A percentile compares a stretch with the other conserved stretches of the same genome.
These are phyloP conservation scores for Kodamaea laetipori DNA, from an alignment of 805 yeast genomes.

Conservation along the genomic window DNA sequence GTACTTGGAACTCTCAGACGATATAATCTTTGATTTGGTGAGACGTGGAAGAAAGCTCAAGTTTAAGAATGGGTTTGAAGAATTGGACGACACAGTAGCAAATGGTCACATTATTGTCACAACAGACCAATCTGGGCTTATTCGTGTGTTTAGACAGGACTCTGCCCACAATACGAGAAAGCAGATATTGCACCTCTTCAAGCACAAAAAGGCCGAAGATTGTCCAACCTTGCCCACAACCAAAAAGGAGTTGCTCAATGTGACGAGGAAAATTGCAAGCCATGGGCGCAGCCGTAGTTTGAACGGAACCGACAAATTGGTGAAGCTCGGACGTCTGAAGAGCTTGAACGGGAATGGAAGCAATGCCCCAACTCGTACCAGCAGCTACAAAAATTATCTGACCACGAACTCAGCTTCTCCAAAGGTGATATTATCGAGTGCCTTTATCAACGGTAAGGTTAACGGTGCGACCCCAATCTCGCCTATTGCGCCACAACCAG, in stretches of 20 bases:
- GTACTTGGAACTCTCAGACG: conserved; percentile 71
- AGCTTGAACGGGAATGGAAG: not conserved
- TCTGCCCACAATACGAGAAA: conserved; percentile 51
- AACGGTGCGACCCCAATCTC: not conserved
- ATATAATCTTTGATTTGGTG: conserved; percentile 68
- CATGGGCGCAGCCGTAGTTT: conserved; percentile 5
- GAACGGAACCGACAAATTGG: not conserved
- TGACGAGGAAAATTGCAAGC: not conserved
- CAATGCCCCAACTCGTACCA: not conserved
- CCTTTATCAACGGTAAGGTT: conserved; percentile 6
- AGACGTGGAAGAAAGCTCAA: conserved; percentile 24
- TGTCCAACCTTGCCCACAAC: not conserved
- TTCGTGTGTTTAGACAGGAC: conserved; percentile 81
- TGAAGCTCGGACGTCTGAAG: conserved; percentile 4
- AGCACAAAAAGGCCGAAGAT: conserved; percentile 4
- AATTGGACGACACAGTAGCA: conserved; percentile 14
- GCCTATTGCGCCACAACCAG: not conserved
- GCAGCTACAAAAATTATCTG: not conserved
- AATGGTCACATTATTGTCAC: conserved; percentile 64
- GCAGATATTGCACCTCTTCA: conserved; percentile 17
- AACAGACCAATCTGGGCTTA: conserved; percentile 71
- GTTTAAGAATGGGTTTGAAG: conserved; percentile 11
- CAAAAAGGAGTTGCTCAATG: not conserved
- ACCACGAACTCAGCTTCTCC: not conserved
- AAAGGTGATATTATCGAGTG: conserved; percentile 5